Evolutionary conservation across 352 stramenopile genomes (phyloP), one percentile per base, ranked within the genome.

Genomic region (Pythium aquatile): DNA sequence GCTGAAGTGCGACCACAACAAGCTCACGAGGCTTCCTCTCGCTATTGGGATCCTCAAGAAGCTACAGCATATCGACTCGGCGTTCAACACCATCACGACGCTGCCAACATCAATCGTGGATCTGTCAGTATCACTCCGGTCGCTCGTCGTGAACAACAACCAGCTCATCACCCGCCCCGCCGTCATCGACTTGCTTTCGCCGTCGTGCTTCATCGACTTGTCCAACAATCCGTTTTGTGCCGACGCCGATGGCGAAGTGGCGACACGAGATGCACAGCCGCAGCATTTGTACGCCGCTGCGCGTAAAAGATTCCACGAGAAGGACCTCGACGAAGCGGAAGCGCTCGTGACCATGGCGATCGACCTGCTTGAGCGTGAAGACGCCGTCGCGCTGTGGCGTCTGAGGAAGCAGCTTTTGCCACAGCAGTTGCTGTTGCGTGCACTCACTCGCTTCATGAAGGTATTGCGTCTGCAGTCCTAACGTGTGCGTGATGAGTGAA

Each of bases 181-280:
- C 24, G 72, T 63, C 10, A 39, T 79, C 10, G 53, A 54, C 26
- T 40, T 66, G 14, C 20, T 70, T 11, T 49, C 58, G 20, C 29
- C 40, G 16, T 53, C 39, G 8, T 85, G 73, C 53, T 85, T 75
- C 49, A 73, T 78, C 30, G 79, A 90, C 26, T 71, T 85, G 47
- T 88, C 78, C 17, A 89, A 87, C 58, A 92, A 92, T 49, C 79
- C 78, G 28, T 90, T 92, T 51, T 72, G 65, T 32, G 65, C 65
- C 16, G 48, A 58, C 30, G 51, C 4, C 8, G 62, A 28, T 5
- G 16, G 5, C 7, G 28, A 49, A 47, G 30, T 30, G 10, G 26
- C 13, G 4, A 24, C 40, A 5, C 5, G 37, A 6, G 32, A 39
- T 2, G 54, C 63, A 16, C 20, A 71, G 7, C 51, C 58, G 2